A percentile compares a stretch with the other conserved stretches of the same genome.
phyloP scores from a whole-genome alignment of 306 rosid genomes.

The Inga leiocalycina region DNA sequence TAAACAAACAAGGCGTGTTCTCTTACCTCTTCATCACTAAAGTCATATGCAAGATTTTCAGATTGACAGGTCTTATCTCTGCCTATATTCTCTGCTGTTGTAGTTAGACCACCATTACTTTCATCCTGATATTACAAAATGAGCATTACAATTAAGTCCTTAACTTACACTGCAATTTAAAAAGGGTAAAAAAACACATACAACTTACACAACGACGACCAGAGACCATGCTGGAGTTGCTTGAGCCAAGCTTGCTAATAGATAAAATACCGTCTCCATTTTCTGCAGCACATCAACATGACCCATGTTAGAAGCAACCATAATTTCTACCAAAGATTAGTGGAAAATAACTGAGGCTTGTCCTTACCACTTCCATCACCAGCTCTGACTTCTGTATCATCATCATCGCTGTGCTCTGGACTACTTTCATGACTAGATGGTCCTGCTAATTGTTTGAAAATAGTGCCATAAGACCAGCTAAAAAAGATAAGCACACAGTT shows the following conservation, averaged over 20 bases:
- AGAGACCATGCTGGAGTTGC: conserved; percentile 39
- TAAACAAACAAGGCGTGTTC: neutral
- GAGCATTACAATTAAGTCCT: conserved; percentile 53
- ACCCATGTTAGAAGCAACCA: conserved; percentile 39
- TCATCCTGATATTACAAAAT: conserved; percentile 57
- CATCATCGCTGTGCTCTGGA: conserved; percentile 47
- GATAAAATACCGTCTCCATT: conserved; percentile 37
- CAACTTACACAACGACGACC: conserved; percentile 99
- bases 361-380: conserved; percentile 44
- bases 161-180: conserved; percentile 46
- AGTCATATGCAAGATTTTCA: conserved; percentile 54
- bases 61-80: conserved; percentile 44
- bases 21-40: conserved; percentile 80
- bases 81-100: conserved; percentile 41
- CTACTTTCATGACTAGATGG: conserved; percentile 47
- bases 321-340: conserved; percentile 26
- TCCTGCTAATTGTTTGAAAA: conserved; percentile 35
- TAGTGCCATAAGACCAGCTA: conserved; percentile 23
- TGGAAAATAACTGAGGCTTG: conserved; percentile 37
- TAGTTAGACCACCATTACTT: conserved; percentile 50
- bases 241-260: conserved; percentile 38
- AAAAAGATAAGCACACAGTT: neutral
- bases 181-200: conserved; percentile 78
- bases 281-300: conserved; percentile 51
- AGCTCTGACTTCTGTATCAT: conserved; percentile 17